Base-by-base conservation (phyloP, 1,139 yeast species). In the Zygosaccharomyces sapae region DNA sequence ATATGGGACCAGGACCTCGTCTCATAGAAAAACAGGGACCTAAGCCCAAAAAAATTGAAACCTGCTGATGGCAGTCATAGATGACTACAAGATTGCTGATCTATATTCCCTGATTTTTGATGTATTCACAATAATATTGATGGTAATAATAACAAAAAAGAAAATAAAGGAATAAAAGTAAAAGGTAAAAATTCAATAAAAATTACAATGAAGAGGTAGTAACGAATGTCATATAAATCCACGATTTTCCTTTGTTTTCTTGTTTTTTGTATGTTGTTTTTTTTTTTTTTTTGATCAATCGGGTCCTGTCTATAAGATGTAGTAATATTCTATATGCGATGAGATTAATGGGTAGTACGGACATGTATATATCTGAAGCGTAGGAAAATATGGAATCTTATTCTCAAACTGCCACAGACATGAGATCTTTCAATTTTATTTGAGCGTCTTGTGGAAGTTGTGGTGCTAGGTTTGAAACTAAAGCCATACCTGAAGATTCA, bases 371-470 rank as follows among this genome's bases (percentile, higher is more conserved):
- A 27, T 10, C 31, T 27, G 31, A 10, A 27, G 12, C n/a, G 31
- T 9, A 27, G 5, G n/a, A 27, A 27, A 27, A 9, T 27, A 10
- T 12, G n/a, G 31, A 4, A 27, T 7, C 3, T 27, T 27, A 16
- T 10, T 27, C n/a, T 27, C 31, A 27, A 27, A 12, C 12, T 10
- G 47, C 31, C 19, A 37, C 20, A 10, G 51, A 39, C 27, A 58
- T 42, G 22, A 74, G 52, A 20, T 59, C 55, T 38, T 63, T 61
- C 43, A 73, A 55, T 46, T 66, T 66, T 27, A 57, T 54, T 52
- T 67, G 67, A n/a, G 71, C 65, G 13, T 73, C 75, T 18, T 61
- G 66, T 16, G 72, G 63, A 42, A 75, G 56, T 48, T 66, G 66
- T 3, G 67, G 53, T 43, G 69, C 63, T 39, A 67, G 47, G 35